phyloP scores from a whole-genome alignment of 2,329 filamentous ascomycete genomes.

The Apiospora arundinis region DNA sequence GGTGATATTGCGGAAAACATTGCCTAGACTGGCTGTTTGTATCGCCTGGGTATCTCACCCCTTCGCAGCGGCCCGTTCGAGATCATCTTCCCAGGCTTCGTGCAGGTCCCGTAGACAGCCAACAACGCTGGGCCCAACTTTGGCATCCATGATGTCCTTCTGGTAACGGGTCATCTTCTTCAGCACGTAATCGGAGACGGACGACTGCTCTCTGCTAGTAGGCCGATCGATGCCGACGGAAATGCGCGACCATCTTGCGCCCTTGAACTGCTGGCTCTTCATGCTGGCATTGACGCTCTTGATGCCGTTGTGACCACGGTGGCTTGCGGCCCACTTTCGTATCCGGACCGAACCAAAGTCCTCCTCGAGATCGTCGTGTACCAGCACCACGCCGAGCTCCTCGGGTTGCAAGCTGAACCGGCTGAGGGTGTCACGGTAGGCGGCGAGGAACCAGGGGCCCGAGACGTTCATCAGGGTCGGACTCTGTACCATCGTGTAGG shows the following conservation, averaged over 20 bases:
- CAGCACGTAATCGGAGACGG: constrained; percentile 81
- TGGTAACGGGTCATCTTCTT: constrained; percentile 57
- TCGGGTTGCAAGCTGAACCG: constrained; percentile 38
- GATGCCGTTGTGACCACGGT: constrained; percentile 77
- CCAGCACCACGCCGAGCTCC: constrained; percentile 67
- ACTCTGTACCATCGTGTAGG: constrained; percentile 75
- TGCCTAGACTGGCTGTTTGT: not conserved
- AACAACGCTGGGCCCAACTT: constrained; percentile 3
- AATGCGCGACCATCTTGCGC: constrained; percentile 62
- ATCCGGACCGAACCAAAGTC: constrained; percentile 71
- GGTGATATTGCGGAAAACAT: not conserved
- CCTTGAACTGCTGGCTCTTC: constrained; percentile 46
- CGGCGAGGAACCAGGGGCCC: constrained; percentile 71
- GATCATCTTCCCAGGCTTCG: constrained; percentile 3
- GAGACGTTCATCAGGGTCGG: constrained; percentile 84
- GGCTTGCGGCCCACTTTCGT: constrained; percentile 66
- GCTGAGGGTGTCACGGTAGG: constrained; percentile 65
- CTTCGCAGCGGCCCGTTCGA: not conserved
- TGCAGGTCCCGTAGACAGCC: not conserved
- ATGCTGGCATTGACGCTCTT: constrained; percentile 67
- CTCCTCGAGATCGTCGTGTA: constrained; percentile 89
- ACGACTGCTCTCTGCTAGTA: constrained; percentile 65
- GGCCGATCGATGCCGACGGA: constrained; percentile 90
- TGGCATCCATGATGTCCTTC: not conserved
- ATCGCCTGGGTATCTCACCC: not conserved